Conservation (phyloP, 1,284 basidiomycete species). For the Ceratobasidium sp. region DNA sequence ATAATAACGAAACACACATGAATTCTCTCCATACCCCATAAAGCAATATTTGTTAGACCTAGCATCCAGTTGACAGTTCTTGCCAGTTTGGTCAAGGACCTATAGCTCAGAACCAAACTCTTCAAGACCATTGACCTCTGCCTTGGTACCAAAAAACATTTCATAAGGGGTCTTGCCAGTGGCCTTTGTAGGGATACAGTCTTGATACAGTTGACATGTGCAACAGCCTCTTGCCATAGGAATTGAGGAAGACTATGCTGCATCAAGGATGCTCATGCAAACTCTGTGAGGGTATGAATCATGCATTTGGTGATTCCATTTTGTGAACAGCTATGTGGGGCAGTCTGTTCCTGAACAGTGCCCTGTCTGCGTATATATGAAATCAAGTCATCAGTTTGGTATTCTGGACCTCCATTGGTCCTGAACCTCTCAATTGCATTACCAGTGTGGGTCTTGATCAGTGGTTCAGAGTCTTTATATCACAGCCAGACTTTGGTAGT, state of each 20-base stretch:
- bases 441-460: neutral
- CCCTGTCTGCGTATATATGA: neutral
- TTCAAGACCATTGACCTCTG: neutral
- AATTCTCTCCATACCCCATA: neutral
- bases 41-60: conserved; percentile 9
- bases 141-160: neutral
- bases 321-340: conserved; percentile 51
- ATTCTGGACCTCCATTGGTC: neutral
- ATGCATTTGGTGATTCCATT: too few relatives aligned
- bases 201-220: neutral
- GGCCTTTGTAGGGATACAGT: neutral
- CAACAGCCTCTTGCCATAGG: conserved; percentile 36
- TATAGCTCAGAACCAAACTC: conserved; percentile 2
- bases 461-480: neutral
- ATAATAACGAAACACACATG: neutral
- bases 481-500: neutral
- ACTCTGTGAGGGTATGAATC: conserved; percentile 50
- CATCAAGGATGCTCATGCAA: neutral
- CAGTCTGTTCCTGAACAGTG: conserved; percentile 16
- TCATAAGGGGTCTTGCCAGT: neutral
- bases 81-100: neutral
- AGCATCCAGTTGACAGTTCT: conserved; percentile 8
- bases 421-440: neutral
- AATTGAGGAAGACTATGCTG: neutral
- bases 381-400: neutral